Evolutionary conservation across 78 protist genomes (phyloP).

Genomic region (Dictyostelium firmibasis): DNA sequence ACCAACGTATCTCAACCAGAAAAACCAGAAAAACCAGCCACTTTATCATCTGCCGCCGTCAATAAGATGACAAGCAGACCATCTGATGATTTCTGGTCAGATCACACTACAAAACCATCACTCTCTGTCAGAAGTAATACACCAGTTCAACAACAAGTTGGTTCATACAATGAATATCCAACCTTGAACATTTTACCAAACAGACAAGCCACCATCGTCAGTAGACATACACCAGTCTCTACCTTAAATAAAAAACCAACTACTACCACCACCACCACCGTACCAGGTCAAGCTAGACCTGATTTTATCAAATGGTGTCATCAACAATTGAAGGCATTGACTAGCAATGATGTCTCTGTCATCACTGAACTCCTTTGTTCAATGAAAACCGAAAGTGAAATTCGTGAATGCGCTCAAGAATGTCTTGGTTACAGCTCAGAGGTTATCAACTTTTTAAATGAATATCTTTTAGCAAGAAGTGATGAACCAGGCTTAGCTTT

Average conservation of each 20-base stretch:
- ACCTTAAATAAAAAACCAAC: background rate
- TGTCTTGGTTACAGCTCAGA: slow-evolving; percentile 62
- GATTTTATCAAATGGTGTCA: slow-evolving; percentile 77
- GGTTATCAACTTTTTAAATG: slow-evolving; percentile 39
- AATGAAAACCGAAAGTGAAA: slow-evolving; percentile 58
- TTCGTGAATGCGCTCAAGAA: slow-evolving; percentile 64
- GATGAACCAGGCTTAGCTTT: slow-evolving; percentile 67
- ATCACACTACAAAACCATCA: slow-evolving; percentile 12
- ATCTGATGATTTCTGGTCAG: slow-evolving; percentile 22
- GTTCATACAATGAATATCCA: background rate
- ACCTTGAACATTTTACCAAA: slow-evolving; percentile 45
- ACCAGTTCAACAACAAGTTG: background rate
- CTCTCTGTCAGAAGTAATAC: slow-evolving; percentile 23
- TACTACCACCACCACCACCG: background rate
- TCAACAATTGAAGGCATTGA: slow-evolving; percentile 64
- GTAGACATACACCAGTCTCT: background rate
- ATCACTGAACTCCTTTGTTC: slow-evolving; percentile 54
- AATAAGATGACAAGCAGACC: background rate
- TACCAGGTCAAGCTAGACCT: slow-evolving; percentile 27
- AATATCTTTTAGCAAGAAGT: slow-evolving; percentile 56
- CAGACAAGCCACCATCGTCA: slow-evolving; percentile 23
- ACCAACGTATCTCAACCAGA: background rate
- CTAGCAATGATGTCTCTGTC: slow-evolving; percentile 58
- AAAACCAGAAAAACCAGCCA: background rate
- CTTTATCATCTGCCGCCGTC: background rate